Evolutionary conservation across 331 rosid genomes (phyloP).

Genomic region (Phaseolus coccineus): DNA sequence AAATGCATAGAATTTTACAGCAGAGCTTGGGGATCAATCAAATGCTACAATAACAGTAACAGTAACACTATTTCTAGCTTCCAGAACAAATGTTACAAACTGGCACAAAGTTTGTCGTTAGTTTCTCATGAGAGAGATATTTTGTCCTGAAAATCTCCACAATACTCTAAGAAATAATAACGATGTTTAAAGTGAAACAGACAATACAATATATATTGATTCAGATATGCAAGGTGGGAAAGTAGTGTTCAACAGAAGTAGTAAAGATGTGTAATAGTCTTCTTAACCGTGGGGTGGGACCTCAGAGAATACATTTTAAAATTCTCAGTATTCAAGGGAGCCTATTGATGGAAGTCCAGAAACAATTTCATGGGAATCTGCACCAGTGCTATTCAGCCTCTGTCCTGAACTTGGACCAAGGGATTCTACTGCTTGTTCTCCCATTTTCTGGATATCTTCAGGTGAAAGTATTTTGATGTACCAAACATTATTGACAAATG

Average conservation of each 20-base stretch:
- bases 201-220: slow-evolving; percentile 35
- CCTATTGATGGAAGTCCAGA: slow-evolving; percentile 71
- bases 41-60: slow-evolving; percentile 30
- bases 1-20: not conserved
- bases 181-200: slow-evolving; percentile 15
- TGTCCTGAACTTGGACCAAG: slow-evolving; percentile 66
- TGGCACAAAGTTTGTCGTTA: slow-evolving; percentile 38
- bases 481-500: slow-evolving; percentile 92
- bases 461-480: slow-evolving; percentile 91
- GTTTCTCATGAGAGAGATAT: slow-evolving; percentile 10
- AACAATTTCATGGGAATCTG: slow-evolving; percentile 61
- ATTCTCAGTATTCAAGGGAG: slow-evolving; percentile 66
- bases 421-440: slow-evolving; percentile 73
- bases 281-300: slow-evolving; percentile 42
- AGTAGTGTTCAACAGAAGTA: slow-evolving; percentile 37
- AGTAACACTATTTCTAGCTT: slow-evolving; percentile 40
- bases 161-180: slow-evolving; percentile 25
- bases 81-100: slow-evolving; percentile 34
- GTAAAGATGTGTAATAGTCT: slow-evolving; percentile 32
- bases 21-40: slow-evolving; percentile 8
- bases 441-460: slow-evolving; percentile 84
- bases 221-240: slow-evolving; percentile 22
- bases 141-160: not conserved
- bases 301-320: slow-evolving; percentile 38
- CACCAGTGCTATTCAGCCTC: slow-evolving; percentile 55